Base-by-base conservation (phyloP, 192 early-diverging fungal species). In the Entomortierella parvispora region DNA sequence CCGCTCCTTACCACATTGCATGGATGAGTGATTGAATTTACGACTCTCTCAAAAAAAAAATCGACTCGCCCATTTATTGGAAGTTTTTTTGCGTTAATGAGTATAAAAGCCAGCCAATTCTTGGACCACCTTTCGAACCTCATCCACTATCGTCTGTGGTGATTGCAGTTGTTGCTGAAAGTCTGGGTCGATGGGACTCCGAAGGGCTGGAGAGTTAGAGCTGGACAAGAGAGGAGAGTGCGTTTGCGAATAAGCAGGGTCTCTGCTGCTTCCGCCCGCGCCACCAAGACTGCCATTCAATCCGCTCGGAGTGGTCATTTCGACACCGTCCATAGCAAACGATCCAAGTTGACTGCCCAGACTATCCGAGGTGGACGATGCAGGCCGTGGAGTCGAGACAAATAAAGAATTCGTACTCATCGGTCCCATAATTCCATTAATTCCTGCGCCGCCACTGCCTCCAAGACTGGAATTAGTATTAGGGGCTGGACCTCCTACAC, bases 71-170 rank as follows among this genome's bases (percentile, higher is more conserved):
- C n/a, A n/a, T n/a, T n/a, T 40, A 12, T 9, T 40, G 37, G 37
- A 40, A 9, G 37, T 5, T 40, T 9, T 9, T 9, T 5, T 12
- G 37, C 7, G 12, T 32, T 77, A 77, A 28, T 59, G 66, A 5
- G 65, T 68, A 55, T 77, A 77, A 33, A 77, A 77, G 20, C 48
- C 58, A 32, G 65, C 65, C 15, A 77, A 61, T 23, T 77, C 74
- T 23, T 77, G 65, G 1, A 77, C 74, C 12, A 77, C 66, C 43
- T 63, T 68, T 20, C 74, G 52, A 8, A 77, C 66, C 48, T 77
- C 74, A 17, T 77, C 74, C 17, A 77, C 74, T 22, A 77, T 68
- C 31, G 65, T 77, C 65, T 58, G 46, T n/a, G 74, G 65, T n/a
- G 56, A 52, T 18, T 67, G 72, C 11, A 40, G 47, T 0, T 26